These are phyloP conservation scores for Vitis hybrid DNA, from an alignment of 177 flowering plant genomes.

Conservation along the genomic window DNA sequence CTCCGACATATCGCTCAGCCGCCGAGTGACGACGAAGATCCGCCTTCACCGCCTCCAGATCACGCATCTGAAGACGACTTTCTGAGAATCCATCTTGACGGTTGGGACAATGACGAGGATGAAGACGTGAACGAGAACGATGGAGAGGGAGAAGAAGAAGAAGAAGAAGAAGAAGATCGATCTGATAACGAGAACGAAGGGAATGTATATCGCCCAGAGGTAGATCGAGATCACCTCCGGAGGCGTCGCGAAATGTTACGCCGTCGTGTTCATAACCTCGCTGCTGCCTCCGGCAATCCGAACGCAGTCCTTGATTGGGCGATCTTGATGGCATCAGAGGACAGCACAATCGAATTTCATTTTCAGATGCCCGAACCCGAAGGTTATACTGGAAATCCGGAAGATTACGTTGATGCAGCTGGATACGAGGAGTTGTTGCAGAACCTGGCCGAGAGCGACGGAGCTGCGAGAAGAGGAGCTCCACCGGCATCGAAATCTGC, in stretches of 20 bases:
- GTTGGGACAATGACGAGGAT: constrained; percentile 52
- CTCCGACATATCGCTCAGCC: constrained; percentile 60
- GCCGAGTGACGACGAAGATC: constrained; percentile 49
- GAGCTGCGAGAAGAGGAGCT: constrained; percentile 60
- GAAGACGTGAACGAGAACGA: constrained; percentile 16
- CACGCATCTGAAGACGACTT: constrained; percentile 50
- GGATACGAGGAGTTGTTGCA: constrained; percentile 77
- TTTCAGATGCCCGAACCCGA: constrained; percentile 60
- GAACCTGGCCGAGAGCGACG: constrained; percentile 70
- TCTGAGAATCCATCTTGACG: constrained; percentile 69
- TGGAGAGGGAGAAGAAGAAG: constrained; percentile 20
- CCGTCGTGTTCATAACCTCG: constrained; percentile 56
- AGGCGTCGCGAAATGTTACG: constrained; percentile 52
- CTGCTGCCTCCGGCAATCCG: constrained; percentile 40
- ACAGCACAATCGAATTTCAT: constrained; percentile 67
- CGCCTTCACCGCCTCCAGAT: constrained; percentile 30
- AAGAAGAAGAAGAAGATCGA: constrained; percentile 22
- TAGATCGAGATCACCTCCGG: constrained; percentile 28
- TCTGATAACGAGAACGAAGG: constrained; percentile 26
- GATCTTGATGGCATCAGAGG: constrained; percentile 68
- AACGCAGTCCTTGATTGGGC: constrained; percentile 71
- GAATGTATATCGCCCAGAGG: constrained; percentile 16
- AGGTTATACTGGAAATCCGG: constrained; percentile 65
- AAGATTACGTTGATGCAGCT: constrained; percentile 82
- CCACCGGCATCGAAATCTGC: constrained; percentile 79